These are phyloP conservation scores for Suillus paluster DNA, from an alignment of 768 basidiomycete genomes.

Conservation along the genomic window DNA sequence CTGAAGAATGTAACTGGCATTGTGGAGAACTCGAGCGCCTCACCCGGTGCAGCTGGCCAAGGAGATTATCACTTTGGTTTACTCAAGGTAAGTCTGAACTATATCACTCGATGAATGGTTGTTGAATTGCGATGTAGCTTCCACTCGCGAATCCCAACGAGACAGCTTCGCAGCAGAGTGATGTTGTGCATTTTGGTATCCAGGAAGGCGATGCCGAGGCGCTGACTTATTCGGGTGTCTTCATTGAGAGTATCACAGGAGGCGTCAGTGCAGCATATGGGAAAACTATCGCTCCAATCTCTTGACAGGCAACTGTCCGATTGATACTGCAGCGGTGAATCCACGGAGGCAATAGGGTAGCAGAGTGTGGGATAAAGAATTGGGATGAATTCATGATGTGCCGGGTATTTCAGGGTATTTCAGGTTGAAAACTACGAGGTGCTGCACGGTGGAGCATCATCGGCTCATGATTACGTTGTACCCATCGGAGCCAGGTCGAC, in stretches of 20 bases:
- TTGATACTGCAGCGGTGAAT: background rate
- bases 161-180: slow-evolving; percentile 48
- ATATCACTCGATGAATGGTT: background rate
- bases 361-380: too few species aligned
- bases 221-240: slow-evolving; percentile 60
- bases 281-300: slow-evolving; percentile 15
- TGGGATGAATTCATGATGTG: too few species aligned
- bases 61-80: slow-evolving; percentile 68
- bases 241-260: slow-evolving; percentile 47
- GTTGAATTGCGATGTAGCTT: slow-evolving; percentile 39
- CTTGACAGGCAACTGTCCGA: background rate
- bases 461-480: background rate
- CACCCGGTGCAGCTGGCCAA: slow-evolving; percentile 47
- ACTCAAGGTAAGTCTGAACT: slow-evolving; percentile 50
- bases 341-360: background rate
- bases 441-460: background rate
- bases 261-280: slow-evolving; percentile 44
- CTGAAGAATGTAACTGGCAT: slow-evolving; percentile 49
- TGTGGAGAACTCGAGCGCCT: slow-evolving; percentile 44
- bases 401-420: too few species aligned
- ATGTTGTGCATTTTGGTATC: slow-evolving; percentile 62
- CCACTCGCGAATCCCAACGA: slow-evolving; percentile 55
- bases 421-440: too few species aligned
- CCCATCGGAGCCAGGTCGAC: background rate
- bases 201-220: slow-evolving; percentile 63